phyloP scores from a whole-genome alignment of 2,329 filamentous ascomycete genomes.

The Pseudonectria foliicola region DNA sequence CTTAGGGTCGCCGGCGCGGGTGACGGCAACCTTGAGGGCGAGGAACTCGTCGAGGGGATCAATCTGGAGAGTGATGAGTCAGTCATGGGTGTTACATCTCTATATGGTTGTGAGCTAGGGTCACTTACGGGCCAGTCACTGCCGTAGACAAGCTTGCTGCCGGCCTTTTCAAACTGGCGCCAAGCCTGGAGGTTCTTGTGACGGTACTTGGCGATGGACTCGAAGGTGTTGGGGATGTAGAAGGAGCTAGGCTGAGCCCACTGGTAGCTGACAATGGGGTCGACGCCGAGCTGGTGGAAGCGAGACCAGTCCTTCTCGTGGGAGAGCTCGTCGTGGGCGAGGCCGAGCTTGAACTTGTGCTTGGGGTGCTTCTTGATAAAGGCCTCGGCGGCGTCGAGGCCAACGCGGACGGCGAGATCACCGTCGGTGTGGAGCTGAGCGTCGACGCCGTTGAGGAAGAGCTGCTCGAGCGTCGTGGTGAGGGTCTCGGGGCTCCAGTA shows the following conservation, averaged over 20 bases:
- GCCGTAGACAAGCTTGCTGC: conserved; percentile 12
- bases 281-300: conserved; percentile 18
- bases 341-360: conserved; percentile 15
- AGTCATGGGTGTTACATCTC: too few relatives aligned
- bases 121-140: conserved; percentile 22
- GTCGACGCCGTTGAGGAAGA: conserved; percentile 15
- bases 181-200: conserved; percentile 22
- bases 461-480: conserved; percentile 14
- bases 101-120: background rate
- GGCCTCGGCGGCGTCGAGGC: conserved; percentile 16
- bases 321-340: conserved; percentile 20
- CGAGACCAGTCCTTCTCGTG: conserved; percentile 17
- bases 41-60: conserved; percentile 23
- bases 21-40: conserved; percentile 20
- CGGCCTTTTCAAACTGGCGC: conserved; percentile 9
- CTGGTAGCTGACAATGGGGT: conserved; percentile 20
- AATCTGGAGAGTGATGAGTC: conserved; percentile 8
- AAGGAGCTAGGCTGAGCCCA: conserved; percentile 21
- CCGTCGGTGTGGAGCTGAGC: conserved; percentile 20
- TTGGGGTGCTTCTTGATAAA: conserved; percentile 11
- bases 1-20: conserved; percentile 18
- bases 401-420: conserved; percentile 18
- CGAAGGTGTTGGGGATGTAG: conserved; percentile 18
- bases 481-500: conserved; percentile 20
- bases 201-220: conserved; percentile 14